Base-by-base conservation (phyloP, 2,329 filamentous ascomycete species). In the Graphilbum fragrans region DNA sequence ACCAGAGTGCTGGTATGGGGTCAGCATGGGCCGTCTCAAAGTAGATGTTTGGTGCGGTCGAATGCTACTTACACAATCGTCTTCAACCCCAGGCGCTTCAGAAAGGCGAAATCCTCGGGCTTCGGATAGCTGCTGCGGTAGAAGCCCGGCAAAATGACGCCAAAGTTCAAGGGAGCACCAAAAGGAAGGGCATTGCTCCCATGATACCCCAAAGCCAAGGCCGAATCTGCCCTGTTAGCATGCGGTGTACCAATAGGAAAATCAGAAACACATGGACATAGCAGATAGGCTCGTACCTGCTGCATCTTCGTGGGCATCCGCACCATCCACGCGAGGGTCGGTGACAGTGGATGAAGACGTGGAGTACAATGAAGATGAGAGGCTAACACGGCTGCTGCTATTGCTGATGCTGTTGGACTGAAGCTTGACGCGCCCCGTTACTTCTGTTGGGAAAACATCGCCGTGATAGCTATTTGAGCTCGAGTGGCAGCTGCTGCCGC, bases 71-170 rank as follows among this genome's bases (percentile, higher is more conserved):
- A 86, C 77, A 94, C 69, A 44, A 94, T 80, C 16, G 82, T 90
- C 63, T 84, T 87, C 46, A 95, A 65, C 11, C 74, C 67, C 38
- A 94, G 66, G 21, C 65, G 66, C 51, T 72, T 64, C 41, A 94
- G 63, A 53, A 83, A 90, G 4, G 67, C 66, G 48, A 83, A 82
- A 53, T 94, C 81, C 43, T 79, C 70, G 5, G 70, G 59, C 46
- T 77, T 66, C 3, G 88, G 88, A 55, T 87, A 94, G 49, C 81
- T 82, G 59, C 85, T 90, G 40, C 88, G 76, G 57, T 86, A 94
- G 22, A 95, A 69, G 9, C 81, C 80, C 7, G 78, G 73, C 18
- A 80, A 64, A 18, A 94, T 81, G 22, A 77, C 63, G 17, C 82
- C 85, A 59, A 90, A 94, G 55, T 94, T 94, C 49, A 63, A 53